Percentiles rank a stretch among this genome's conserved stretches.
phyloP scores from a whole-genome alignment of 1,139 yeast species.

The Saccharomycopsis phalli region DNA sequence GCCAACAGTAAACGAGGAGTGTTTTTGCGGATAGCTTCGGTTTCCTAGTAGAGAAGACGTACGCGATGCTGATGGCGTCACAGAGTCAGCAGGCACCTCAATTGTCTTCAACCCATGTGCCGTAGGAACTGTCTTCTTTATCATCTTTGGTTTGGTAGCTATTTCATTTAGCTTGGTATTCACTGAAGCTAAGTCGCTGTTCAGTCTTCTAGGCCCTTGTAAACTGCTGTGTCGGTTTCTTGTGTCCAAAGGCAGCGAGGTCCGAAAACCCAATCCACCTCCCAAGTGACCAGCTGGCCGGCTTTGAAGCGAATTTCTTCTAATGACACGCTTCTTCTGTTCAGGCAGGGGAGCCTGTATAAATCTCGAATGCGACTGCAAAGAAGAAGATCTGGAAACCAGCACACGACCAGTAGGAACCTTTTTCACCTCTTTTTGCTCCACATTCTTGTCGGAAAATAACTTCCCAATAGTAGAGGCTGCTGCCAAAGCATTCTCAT shows the following conservation, averaged over 20 bases:
- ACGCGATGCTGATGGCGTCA: conserved; percentile 4
- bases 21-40: conserved; percentile 7
- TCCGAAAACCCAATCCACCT: background rate
- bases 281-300: background rate
- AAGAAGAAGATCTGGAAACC: background rate
- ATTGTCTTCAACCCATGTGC: conserved; percentile 19
- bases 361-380: background rate
- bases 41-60: conserved; percentile 10
- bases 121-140: conserved; percentile 18
- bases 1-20: conserved; percentile 10
- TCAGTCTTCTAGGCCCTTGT: background rate
- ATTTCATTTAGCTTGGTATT: conserved; percentile 3
- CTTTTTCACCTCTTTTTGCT: background rate
- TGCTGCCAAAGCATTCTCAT: conserved; percentile 19
- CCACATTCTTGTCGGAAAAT: too few relatives aligned
- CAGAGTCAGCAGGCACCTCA: conserved; percentile 16
- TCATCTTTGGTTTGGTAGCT: conserved; percentile 7
- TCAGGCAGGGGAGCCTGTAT: background rate
- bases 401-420: background rate
- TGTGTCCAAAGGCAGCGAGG: conserved; percentile 3
- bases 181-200: background rate
- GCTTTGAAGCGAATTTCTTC: background rate
- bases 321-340: background rate
- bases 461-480: conserved; percentile 19
- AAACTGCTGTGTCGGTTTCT: background rate